A percentile compares a stretch with the other conserved stretches of the same genome.
Conservation (phyloP, 148 eudicot genomes). For the Salicornia ramosissima region DNA sequence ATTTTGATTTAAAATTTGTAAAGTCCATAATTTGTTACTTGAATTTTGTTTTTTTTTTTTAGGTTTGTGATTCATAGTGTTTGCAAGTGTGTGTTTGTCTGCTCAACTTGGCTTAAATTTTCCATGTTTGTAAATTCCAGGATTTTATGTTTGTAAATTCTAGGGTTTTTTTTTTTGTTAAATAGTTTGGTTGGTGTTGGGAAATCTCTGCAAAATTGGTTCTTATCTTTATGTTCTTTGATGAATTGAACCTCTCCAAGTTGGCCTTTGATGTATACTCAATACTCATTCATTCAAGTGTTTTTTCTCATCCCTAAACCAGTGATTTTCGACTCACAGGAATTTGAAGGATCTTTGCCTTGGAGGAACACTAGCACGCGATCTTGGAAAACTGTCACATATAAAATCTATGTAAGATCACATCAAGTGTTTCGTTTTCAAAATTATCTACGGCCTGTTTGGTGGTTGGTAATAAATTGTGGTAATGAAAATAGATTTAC, state of each 20-base stretch:
- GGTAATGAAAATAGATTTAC: too few relatives aligned
- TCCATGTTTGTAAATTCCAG: too few relatives aligned
- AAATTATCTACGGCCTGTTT: too few relatives aligned
- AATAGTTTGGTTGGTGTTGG: background rate
- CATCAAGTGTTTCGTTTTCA: too few relatives aligned
- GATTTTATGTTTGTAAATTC: background rate
- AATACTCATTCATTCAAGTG: background rate
- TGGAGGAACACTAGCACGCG: conserved; percentile 48
- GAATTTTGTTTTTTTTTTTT: background rate
- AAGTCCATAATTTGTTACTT: background rate
- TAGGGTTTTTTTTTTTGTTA: background rate
- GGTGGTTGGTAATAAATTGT: too few relatives aligned
- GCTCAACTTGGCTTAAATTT: background rate
- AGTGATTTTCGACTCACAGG: conserved; percentile 27
- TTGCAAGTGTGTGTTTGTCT: background rate
- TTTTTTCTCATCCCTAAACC: background rate
- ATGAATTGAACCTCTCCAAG: background rate
- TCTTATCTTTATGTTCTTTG: background rate
- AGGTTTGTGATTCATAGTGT: background rate
- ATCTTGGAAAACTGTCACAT: conserved; percentile 39
- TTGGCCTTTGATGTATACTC: background rate
- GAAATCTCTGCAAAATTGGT: background rate
- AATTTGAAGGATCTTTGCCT: conserved; percentile 50
- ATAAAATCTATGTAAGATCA: conserved; percentile 46
- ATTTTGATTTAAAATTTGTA: background rate